Conservation (phyloP, 2,329 filamentous ascomycete species). For the Talaromyces sp. region DNA sequence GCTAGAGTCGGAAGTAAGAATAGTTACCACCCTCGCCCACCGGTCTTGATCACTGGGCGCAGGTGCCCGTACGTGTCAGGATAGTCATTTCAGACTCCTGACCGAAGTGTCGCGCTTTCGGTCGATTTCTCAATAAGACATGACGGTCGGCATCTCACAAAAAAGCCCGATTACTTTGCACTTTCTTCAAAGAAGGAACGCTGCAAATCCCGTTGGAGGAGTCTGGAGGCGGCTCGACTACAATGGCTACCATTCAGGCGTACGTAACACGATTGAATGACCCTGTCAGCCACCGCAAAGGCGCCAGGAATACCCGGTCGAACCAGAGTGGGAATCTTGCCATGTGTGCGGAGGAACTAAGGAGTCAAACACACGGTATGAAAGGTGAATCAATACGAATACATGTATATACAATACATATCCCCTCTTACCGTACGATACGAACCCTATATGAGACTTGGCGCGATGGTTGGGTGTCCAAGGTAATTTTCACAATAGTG, state of each 20-base stretch:
- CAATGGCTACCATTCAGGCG: not conserved
- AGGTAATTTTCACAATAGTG: not conserved
- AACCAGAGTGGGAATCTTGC: not conserved
- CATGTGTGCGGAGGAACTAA: not conserved
- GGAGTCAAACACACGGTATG: not conserved
- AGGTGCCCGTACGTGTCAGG: not conserved
- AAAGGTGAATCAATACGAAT: not conserved
- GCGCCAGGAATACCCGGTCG: not conserved
- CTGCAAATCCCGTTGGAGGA: too few species aligned
- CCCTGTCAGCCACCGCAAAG: slow-evolving; percentile 4
- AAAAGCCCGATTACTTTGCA: not conserved
- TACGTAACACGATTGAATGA: not conserved
- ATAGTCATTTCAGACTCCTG: not conserved
- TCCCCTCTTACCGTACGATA: not conserved
- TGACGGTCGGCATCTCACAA: not conserved
- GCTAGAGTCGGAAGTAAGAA: not conserved
- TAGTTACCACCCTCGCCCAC: not conserved
- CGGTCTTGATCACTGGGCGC: not conserved
- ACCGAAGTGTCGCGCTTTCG: not conserved
- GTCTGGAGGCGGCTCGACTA: not conserved
- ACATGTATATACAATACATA: not conserved
- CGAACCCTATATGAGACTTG: not conserved
- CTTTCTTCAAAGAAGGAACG: not conserved
- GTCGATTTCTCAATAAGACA: not conserved
- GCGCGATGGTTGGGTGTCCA: not conserved